These are phyloP conservation scores for Colletotrichum simmondsii DNA, from an alignment of 2,329 filamentous ascomycete species.

Conservation along the genomic window DNA sequence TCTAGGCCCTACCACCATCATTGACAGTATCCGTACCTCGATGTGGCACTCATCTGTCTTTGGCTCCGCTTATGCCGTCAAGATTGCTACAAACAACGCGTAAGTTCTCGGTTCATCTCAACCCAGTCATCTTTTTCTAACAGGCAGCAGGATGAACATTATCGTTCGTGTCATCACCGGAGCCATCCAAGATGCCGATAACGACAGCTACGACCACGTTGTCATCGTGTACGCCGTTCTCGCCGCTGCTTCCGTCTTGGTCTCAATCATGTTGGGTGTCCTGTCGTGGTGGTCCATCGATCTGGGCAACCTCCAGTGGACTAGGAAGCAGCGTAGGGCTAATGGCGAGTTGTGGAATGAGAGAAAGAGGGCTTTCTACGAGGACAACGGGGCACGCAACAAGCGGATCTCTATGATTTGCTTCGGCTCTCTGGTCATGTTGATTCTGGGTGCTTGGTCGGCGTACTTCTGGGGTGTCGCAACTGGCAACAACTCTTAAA, in stretches of 20 bases:
- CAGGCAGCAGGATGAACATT: conserved; percentile 62
- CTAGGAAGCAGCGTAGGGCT: conserved; percentile 60
- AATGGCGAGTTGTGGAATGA: conserved; percentile 54
- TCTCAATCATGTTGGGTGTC: conserved; percentile 53
- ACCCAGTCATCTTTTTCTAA: neutral
- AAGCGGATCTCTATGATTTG: conserved; percentile 52
- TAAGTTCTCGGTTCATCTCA: neutral
- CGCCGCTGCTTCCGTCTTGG: conserved; percentile 58
- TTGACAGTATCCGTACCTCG: conserved; percentile 69
- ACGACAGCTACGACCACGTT: conserved; percentile 66
- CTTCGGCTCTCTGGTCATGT: conserved; percentile 54
- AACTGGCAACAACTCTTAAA: conserved; percentile 56
- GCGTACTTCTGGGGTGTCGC: conserved; percentile 72
- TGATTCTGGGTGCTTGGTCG: conserved; percentile 63
- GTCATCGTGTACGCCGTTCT: conserved; percentile 67
- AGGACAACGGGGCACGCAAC: conserved; percentile 49
- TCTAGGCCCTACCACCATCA: conserved; percentile 67
- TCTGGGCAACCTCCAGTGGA: conserved; percentile 66
- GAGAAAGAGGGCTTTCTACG: conserved; percentile 46
- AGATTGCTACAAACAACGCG: conserved; percentile 69
- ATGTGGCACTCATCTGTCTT: conserved; percentile 71
- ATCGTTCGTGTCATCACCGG: conserved; percentile 68
- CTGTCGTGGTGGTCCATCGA: conserved; percentile 46
- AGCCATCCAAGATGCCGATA: conserved; percentile 67
- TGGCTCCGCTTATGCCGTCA: conserved; percentile 68